Percentiles rank a stretch among this genome's conserved stretches.
Evolutionary conservation across 768 basidiomycete species (phyloP).

Genomic region (Leccinellum luteum): DNA sequence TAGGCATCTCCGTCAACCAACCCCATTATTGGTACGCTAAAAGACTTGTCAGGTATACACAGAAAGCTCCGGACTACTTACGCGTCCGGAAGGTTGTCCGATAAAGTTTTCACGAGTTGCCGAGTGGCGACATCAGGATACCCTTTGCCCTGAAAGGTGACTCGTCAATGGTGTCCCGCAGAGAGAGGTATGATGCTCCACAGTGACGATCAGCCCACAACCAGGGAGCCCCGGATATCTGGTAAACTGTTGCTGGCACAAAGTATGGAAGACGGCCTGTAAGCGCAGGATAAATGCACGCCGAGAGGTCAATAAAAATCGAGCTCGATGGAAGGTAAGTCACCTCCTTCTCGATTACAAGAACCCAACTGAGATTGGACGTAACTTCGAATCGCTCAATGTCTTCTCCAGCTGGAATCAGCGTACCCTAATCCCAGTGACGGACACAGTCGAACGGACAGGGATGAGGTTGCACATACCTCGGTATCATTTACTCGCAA

Average conservation of each 20-base stretch:
- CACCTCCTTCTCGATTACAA: constrained; percentile 95
- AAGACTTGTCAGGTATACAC: neutral
- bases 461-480: constrained; percentile 33
- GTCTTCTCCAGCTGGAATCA: constrained; percentile 77
- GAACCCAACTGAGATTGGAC: constrained; percentile 66
- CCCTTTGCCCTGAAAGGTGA: constrained; percentile 76
- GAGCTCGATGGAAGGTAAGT: constrained; percentile 3
- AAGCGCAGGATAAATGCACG: neutral
- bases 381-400: constrained; percentile 59
- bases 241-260: constrained; percentile 59
- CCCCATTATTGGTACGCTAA: constrained; percentile 72
- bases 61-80: constrained; percentile 29
- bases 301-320: neutral
- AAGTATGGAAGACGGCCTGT: constrained; percentile 92
- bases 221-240: constrained; percentile 51
- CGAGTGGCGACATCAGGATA: constrained; percentile 94
- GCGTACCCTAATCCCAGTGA: constrained; percentile 49
- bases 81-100: constrained; percentile 61
- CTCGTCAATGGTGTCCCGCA: constrained; percentile 4
- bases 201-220: constrained; percentile 76
- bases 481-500: constrained; percentile 56
- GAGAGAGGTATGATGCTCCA: constrained; percentile 23
- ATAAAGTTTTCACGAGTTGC: constrained; percentile 73
- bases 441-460: neutral
- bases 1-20: constrained; percentile 91